phyloP scores from a whole-genome alignment of 2,329 filamentous ascomycete species.

The Calycina marina region DNA sequence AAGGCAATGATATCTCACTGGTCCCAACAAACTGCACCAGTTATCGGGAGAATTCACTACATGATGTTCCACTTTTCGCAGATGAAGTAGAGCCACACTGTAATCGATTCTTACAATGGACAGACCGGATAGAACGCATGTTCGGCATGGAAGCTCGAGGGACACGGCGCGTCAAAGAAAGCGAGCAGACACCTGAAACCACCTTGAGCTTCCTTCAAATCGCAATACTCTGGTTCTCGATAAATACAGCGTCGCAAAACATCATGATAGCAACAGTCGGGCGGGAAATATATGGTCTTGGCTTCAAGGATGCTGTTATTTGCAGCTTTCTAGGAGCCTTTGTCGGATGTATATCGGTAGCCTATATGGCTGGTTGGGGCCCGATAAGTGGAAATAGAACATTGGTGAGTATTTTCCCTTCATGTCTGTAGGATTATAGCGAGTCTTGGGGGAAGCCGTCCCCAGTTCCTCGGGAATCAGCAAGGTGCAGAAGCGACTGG shows the following conservation, averaged over 20 bases:
- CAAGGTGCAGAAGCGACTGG: not conserved
- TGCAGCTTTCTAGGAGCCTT: slow-evolving; percentile 40
- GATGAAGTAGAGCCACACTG: no score
- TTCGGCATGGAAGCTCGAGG: not conserved
- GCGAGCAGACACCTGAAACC: not conserved
- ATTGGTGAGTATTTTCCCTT: slow-evolving; percentile 28
- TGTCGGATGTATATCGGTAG: slow-evolving; percentile 34
- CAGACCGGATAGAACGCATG: not conserved
- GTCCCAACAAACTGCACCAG: no score
- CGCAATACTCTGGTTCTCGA: slow-evolving; percentile 42
- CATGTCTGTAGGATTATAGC: not conserved
- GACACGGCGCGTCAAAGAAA: not conserved
- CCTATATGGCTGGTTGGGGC: slow-evolving; percentile 47
- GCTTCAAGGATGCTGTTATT: slow-evolving; percentile 38
- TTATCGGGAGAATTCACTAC: no score
- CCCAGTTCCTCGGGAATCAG: not conserved
- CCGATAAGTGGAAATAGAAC: slow-evolving; percentile 44
- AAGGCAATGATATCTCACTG: no score
- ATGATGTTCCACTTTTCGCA: no score
- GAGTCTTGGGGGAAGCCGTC: not conserved
- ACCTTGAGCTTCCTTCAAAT: slow-evolving; percentile 31
- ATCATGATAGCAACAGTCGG: slow-evolving; percentile 47
- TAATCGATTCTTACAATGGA: no score
- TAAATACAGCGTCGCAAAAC: slow-evolving; percentile 47
- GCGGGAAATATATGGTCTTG: slow-evolving; percentile 38